Base-by-base conservation (phyloP, 2,329 filamentous ascomycete genomes). In the Talaromyces albobiverticillius region DNA sequence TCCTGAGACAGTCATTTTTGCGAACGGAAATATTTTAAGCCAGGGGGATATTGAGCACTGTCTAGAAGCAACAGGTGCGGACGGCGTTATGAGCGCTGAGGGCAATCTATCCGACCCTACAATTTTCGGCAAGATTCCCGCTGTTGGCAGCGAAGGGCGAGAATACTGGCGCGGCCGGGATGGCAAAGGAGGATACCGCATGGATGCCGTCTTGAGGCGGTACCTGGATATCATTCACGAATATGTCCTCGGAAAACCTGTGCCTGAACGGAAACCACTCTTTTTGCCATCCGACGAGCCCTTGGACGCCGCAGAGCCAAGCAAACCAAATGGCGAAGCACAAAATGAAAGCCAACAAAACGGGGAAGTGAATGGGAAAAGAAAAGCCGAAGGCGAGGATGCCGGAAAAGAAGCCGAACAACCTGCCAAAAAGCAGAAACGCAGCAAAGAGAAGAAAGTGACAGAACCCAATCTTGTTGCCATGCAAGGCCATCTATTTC, bases 1-100 rank as follows among this genome's bases (percentile, higher is more conserved):
- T 0, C 75, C 81, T 1, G 91, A 96, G 46, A 95, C 91, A 7
- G 94, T 99, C 22, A 83, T 99, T 2, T 97, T 99, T 67, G 94
- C 94, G 3, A 99, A 99, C 70, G 94, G 94, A 11, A 99, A 99
- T 66, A 87, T 96, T 32, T 76, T 99, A 55, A 87, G 89, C 68
- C 81, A 87, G 55, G 85, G 79, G 0, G 93, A 99, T 67, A 77
- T 99, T 10, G 82, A 87, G 48, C 76, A 76, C 18, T 97, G 93
- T 65, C 75, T 99, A 18, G 82, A 85, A 47, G 89, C 80, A 4
- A 99, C 94, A 1, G 91, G 92, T 1, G 93, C 87, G 1, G 94
- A 99, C 69, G 94, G 82, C 16, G 84, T 99, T 49, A 97, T 99
- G 94, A 93, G 88, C 61, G 94, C 94, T 4, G 94, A 99, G 72